Evolutionary conservation across 345 rosid species (phyloP).

Genomic region (Acer negundo): DNA sequence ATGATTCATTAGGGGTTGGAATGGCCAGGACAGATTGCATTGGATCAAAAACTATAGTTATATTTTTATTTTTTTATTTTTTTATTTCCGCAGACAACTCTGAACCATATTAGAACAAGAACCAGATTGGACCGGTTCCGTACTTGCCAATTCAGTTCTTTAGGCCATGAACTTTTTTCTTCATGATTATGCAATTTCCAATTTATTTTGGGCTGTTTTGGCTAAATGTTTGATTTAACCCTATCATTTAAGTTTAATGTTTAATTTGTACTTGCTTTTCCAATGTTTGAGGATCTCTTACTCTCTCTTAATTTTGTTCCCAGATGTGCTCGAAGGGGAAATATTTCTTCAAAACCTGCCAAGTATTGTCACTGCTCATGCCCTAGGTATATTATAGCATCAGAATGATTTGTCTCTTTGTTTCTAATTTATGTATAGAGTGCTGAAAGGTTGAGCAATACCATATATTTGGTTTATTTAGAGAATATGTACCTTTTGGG

Average conservation of each 20-base stretch:
- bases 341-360: slow-evolving; percentile 98
- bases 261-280: slow-evolving; percentile 7
- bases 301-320: slow-evolving; percentile 16
- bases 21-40: not conserved
- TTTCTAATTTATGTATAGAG: not conserved
- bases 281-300: slow-evolving; percentile 18
- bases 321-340: slow-evolving; percentile 95
- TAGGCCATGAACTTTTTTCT: not conserved
- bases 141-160: not conserved
- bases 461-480: not conserved
- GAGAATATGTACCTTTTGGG: not conserved
- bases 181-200: not conserved
- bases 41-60: not conserved
- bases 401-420: not conserved
- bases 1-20: not conserved
- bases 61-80: no score
- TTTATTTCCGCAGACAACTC: not conserved
- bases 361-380: slow-evolving; percentile 86
- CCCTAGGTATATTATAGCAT: slow-evolving; percentile 56
- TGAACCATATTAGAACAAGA: not conserved
- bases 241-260: not conserved
- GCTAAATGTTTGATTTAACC: not conserved
- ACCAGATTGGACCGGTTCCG: not conserved
- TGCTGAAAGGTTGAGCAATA: not conserved
- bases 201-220: not conserved